Percentiles rank a stretch among this genome's conserved stretches.
Conservation (phyloP, 257 asterid species). For the Solanum verrucosum region DNA sequence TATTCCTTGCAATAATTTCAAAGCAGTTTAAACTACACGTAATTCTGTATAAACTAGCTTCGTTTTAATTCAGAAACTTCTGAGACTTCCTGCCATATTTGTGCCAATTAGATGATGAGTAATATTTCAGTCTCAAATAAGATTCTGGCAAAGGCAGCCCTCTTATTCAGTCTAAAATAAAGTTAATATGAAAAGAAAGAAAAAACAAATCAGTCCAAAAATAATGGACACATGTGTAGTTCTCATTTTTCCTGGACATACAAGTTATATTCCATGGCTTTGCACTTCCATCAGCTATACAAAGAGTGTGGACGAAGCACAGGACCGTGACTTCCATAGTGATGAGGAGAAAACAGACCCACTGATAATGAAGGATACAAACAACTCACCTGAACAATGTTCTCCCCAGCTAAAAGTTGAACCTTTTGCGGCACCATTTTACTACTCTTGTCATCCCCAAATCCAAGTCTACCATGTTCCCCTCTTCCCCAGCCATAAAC, state of each 20-base stretch:
- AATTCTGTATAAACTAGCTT: neutral
- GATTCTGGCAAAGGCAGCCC: neutral
- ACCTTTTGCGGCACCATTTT: constrained; percentile 98
- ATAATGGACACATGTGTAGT: neutral
- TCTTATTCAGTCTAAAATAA: neutral
- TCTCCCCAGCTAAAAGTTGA: constrained; percentile 79
- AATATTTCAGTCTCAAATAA: neutral
- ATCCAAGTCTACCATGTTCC: constrained; percentile 98
- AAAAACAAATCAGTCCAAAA: neutral
- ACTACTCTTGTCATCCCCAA: constrained; percentile 99
- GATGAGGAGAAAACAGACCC: neutral
- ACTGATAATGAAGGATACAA: neutral
- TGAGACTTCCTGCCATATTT: neutral
- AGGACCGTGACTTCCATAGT: neutral
- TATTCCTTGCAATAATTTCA: neutral
- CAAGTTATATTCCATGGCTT: neutral
- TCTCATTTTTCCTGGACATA: neutral
- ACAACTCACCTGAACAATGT: constrained; percentile 72
- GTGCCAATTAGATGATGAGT: neutral
- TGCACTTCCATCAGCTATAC: neutral
- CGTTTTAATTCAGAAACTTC: neutral
- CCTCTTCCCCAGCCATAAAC: constrained; percentile 99
- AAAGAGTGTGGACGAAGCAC: neutral
- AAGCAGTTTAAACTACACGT: neutral
- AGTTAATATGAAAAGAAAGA: neutral